These are phyloP conservation scores for Celoporthe dispersa DNA, from an alignment of 2,329 filamentous ascomycete genomes.

Conservation along the genomic window DNA sequence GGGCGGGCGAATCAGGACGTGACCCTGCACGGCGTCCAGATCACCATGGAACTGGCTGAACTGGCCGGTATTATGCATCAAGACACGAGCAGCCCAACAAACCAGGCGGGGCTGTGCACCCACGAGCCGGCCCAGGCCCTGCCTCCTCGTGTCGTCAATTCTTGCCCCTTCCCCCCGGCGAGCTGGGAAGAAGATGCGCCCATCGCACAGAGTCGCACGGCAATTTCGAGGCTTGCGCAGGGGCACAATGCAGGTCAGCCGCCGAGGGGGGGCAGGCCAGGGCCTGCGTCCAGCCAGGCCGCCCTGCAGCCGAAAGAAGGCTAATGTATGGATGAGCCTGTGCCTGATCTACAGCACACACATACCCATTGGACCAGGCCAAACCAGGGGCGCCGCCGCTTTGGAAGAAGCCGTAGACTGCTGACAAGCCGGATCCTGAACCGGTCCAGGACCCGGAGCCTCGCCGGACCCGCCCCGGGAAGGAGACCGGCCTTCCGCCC, in stretches of 20 bases:
- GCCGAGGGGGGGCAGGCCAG: not conserved
- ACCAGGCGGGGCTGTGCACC: not conserved
- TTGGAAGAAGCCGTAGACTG: not conserved
- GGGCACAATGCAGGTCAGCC: slow-evolving; percentile 8
- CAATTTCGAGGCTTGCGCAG: slow-evolving; percentile 22
- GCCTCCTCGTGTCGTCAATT: not conserved
- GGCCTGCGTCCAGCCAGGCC: too few species aligned
- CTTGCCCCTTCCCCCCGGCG: too few species aligned
- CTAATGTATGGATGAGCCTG: not conserved
- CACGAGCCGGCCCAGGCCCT: not conserved
- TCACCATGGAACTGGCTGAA: not conserved
- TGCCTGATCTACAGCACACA: not conserved
- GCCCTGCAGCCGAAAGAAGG: too few species aligned
- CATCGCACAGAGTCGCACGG: slow-evolving; percentile 20
- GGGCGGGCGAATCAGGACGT: not conserved
- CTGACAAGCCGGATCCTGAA: not conserved
- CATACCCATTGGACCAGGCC: not conserved
- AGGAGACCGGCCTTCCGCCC: not conserved
- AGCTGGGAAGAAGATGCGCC: not conserved
- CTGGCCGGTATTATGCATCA: not conserved
- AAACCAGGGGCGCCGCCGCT: not conserved
- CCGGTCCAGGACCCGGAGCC: not conserved
- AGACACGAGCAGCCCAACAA: not conserved
- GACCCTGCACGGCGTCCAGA: not conserved
- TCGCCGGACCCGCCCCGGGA: not conserved